phyloP scores from a whole-genome alignment of 1,284 basidiomycete genomes.

The Cryptococcus jaspeensis region DNA sequence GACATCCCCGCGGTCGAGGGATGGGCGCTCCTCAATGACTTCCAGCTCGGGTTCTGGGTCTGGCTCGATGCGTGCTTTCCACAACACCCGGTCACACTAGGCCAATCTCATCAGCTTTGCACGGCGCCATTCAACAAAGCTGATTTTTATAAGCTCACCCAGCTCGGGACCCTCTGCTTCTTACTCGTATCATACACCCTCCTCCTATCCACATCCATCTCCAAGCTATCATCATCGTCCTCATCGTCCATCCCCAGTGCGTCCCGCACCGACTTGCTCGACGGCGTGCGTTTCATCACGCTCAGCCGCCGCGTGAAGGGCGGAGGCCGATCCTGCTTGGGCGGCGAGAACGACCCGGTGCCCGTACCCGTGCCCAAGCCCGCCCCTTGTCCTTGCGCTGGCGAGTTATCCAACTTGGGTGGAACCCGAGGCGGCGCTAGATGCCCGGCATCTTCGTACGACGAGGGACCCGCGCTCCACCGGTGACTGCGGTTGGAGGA shows the following conservation, averaged over 20 bases:
- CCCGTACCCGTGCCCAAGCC: background rate
- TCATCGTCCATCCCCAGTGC: slow-evolving; percentile 14
- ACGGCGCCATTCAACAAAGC: background rate
- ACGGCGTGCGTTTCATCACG: slow-evolving; percentile 37
- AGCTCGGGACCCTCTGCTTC: slow-evolving; percentile 56
- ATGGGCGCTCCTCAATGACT: background rate
- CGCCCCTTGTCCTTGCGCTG: background rate
- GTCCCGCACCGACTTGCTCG: slow-evolving; percentile 23
- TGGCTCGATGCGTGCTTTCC: slow-evolving; percentile 46
- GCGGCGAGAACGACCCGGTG: slow-evolving; percentile 1
- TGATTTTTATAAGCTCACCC: slow-evolving; percentile 35
- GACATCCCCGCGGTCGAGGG: slow-evolving; percentile 11
- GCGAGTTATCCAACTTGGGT: background rate
- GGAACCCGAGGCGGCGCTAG: background rate
- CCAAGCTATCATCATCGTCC: slow-evolving; percentile 27
- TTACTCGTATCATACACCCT: slow-evolving; percentile 55
- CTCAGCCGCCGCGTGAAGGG: slow-evolving; percentile 20
- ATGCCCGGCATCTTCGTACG: background rate
- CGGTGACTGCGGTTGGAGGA: slow-evolving; percentile 7
- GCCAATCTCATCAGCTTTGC: slow-evolving; percentile 1
- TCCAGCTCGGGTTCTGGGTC: slow-evolving; percentile 20
- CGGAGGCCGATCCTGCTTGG: slow-evolving; percentile 3
- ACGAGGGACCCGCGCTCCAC: background rate
- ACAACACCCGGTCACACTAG: slow-evolving; percentile 52
- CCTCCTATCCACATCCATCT: slow-evolving; percentile 39